Evolutionary conservation across 2,329 filamentous ascomycete genomes (phyloP), one percentile per base, ranked within the genome.

Genomic region (Penicillium hesseltinei): DNA sequence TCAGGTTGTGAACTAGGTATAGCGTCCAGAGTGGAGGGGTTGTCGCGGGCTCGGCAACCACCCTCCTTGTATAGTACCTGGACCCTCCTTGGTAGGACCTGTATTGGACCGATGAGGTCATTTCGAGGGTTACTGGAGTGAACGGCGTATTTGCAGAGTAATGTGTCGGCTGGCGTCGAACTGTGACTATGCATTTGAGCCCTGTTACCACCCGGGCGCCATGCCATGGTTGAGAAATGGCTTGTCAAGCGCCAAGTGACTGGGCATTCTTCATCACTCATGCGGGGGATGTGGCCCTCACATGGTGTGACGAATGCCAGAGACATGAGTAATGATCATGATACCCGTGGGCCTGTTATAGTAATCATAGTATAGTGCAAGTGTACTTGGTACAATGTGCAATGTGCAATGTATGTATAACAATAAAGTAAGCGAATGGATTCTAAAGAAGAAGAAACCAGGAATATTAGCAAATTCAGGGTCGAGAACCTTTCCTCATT

Each of bases 321-420:
- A 46, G 21, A 52, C 50, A 45, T 13, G 39, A 52, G 39, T 52
- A 52, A 52, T 46, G 40, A 46, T 43, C n/a, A 44, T 27, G 40
- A 52, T 46, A 46, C 31, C 21, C 25, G 4, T 44, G 42, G 9
- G 6, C 23, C 23, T 19, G 19, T 33, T 23, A 25, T 52, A 46
- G 21, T 36, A 52, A 51, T 40, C 17, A 29, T 49, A 49, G 47
- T 27, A 38, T 19, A 49, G 9, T 36, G 17, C 25, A 19, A 13
- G 39, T 43, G 25, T n/a, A 3, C 25, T 45, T 17, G 3, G 10
- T 27, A 19, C 11, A 49, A 21, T 13, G 13, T 40, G 6, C 36
- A n/a, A 10, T 8, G 25, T 27, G 25, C 36, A n/a, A 10, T 31
- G 11, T 51, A 31, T 17, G 25, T 29, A 23, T 25, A 25, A 19